Base-by-base conservation (phyloP, 768 basidiomycete species). In the Naganishia onofrii region DNA sequence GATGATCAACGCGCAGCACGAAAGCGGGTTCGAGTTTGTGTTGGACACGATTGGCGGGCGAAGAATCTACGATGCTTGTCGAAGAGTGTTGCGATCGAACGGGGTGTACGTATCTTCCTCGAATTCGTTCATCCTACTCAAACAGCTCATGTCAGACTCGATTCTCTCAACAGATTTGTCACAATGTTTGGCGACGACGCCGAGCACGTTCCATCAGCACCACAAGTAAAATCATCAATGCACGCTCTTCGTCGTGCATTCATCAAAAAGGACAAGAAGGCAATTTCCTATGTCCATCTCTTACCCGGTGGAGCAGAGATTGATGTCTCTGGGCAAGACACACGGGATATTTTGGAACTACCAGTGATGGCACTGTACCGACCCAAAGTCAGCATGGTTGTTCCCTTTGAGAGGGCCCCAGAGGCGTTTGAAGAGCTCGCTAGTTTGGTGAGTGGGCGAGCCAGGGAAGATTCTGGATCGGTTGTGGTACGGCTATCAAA, bases 11-110 rank as follows among this genome's bases (percentile, higher is more conserved):
- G 85, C 85, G 66, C 80, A 84, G 67, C 77, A 80, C 51, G 80
- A 81, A 60, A 68, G 72, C 38, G 74, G 82, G 38, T 90, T 93
- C 78, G 92, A 94, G 77, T 89, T 87, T 26, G 85, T 96, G 2
- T 79, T 94, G 71, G 93, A 95, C 78, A 90, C 89, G 0, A 81
- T 91, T 21, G 93, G 93, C 3, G 91, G 93, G 19, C 85, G 85
- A 76, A 87, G 86, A 46, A 84, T 93, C 42, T 91, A 92, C 85
- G 88, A 90, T 72, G 89, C 87, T 4, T 85, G 88, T 2, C 86
- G 87, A 73, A 78, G 79, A 60, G 78, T 84, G 66, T 82, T 95
- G 42, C 46, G 71, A 82, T 92, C 64, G 74, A 77, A 79, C 75
- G 78, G 67, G 80, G 80, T 60, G 70, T 71, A 51, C 63, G 70